Conservation (phyloP, 305 asterid genomes). For the Rubia peregrina region DNA sequence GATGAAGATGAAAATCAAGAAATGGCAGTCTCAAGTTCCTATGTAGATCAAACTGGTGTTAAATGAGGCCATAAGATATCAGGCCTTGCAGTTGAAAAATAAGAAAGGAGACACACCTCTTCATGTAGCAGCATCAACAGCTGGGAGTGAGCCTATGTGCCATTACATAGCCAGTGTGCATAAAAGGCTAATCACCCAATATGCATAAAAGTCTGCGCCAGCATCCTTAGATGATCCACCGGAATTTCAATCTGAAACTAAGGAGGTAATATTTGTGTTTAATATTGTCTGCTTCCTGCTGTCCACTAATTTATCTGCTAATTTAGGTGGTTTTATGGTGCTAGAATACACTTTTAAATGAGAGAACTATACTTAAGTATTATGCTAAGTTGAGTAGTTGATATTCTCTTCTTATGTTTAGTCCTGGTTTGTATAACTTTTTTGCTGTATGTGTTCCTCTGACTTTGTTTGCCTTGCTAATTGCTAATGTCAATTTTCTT, state of each 20-base stretch:
- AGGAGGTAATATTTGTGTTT: constrained; percentile 44
- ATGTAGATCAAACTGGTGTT: too few species aligned
- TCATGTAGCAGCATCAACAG: constrained; percentile 37
- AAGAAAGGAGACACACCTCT: constrained; percentile 41
- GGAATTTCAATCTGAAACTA: constrained; percentile 45
- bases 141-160: constrained; percentile 27
- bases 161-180: constrained; percentile 7
- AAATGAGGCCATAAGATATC: neutral
- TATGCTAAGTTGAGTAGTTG: neutral
- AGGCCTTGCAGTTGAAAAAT: constrained; percentile 14
- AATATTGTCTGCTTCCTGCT: neutral
- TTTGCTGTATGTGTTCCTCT: neutral
- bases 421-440: neutral
- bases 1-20: neutral
- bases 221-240: constrained; percentile 30
- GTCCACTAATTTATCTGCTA: neutral
- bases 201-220: constrained; percentile 29
- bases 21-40: neutral
- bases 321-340: neutral
- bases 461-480: neutral
- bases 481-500: neutral
- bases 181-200: constrained; percentile 16
- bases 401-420: neutral
- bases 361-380: neutral
- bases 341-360: neutral